phyloP scores from a whole-genome alignment of 108 stramenopile species.

The Nitzschia sp. region DNA sequence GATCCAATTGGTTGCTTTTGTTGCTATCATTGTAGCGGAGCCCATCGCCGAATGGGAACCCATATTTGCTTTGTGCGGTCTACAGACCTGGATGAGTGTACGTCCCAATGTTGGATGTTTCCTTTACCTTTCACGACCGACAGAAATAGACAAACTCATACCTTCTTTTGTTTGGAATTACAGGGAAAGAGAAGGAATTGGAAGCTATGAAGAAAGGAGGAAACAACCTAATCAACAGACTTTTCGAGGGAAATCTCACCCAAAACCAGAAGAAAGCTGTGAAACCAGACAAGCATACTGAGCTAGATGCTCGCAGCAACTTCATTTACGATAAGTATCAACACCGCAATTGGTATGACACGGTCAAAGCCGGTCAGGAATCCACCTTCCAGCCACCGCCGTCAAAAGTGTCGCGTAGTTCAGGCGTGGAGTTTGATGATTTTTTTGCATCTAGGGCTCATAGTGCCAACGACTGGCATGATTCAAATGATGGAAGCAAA shows the following conservation, averaged over 20 bases:
- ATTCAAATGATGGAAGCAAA: conserved; percentile 8
- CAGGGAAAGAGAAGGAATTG: conserved; percentile 71
- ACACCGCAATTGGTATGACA: conserved; percentile 30
- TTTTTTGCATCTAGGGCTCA: conserved; percentile 16
- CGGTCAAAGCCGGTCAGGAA: not conserved
- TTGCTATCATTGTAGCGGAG: conserved; percentile 92
- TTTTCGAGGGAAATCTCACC: conserved; percentile 52
- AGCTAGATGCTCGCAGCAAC: conserved; percentile 15
- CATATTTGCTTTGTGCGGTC: conserved; percentile 92
- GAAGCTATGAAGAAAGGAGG: conserved; percentile 68
- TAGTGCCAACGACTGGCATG: conserved; percentile 10
- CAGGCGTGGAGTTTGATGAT: conserved; percentile 10
- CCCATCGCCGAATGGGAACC: conserved; percentile 89
- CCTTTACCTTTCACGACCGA: not conserved
- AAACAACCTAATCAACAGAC: conserved; percentile 54
- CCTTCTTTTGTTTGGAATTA: not conserved
- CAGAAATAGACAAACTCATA: not conserved
- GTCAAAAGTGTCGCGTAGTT: not conserved
- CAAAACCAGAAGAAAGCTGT: not conserved
- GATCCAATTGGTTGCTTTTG: conserved; percentile 59
- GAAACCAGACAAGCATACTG: conserved; percentile 28
- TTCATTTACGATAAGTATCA: conserved; percentile 38
- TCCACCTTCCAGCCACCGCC: not conserved
- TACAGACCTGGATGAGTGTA: conserved; percentile 72
- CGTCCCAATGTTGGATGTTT: conserved; percentile 19